phyloP scores from a whole-genome alignment of 805 yeast genomes.

The Hyphopichia homilentoma region DNA sequence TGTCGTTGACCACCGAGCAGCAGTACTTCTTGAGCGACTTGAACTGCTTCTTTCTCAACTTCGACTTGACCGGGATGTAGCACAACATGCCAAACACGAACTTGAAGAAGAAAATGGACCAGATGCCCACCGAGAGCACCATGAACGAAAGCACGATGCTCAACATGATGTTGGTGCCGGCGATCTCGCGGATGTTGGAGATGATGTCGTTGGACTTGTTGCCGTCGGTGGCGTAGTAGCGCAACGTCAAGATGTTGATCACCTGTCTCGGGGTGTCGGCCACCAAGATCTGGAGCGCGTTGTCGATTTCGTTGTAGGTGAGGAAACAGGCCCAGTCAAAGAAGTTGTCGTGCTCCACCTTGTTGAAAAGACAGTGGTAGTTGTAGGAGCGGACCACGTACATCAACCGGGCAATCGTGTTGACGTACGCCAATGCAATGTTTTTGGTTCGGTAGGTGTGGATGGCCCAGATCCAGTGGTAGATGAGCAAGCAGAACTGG shows the following conservation, averaged over 20 bases:
- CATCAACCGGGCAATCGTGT: slow-evolving; percentile 54
- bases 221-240: slow-evolving; percentile 47
- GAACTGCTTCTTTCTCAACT: slow-evolving; percentile 29
- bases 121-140: slow-evolving; percentile 70
- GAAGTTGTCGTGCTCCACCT: slow-evolving; percentile 57
- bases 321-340: slow-evolving; percentile 68
- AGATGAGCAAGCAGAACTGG: slow-evolving; percentile 54
- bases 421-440: slow-evolving; percentile 68
- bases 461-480: slow-evolving; percentile 57
- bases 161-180: slow-evolving; percentile 57
- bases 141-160: slow-evolving; percentile 73
- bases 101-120: slow-evolving; percentile 63
- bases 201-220: slow-evolving; percentile 41
- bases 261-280: slow-evolving; percentile 90
- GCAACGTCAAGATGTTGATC: slow-evolving; percentile 69
- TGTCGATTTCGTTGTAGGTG: slow-evolving; percentile 61
- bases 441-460: slow-evolving; percentile 56
- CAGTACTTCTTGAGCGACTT: slow-evolving; percentile 58
- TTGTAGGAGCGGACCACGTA: slow-evolving; percentile 57
- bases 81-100: slow-evolving; percentile 52
- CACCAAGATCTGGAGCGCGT: slow-evolving; percentile 56
- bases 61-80: slow-evolving; percentile 49
- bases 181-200: slow-evolving; percentile 50
- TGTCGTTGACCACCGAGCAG: slow-evolving; percentile 53
- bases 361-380: slow-evolving; percentile 69